Base-by-base conservation (phyloP, 2,329 filamentous ascomycete species). In the Pseudogymnoascus sp. region DNA sequence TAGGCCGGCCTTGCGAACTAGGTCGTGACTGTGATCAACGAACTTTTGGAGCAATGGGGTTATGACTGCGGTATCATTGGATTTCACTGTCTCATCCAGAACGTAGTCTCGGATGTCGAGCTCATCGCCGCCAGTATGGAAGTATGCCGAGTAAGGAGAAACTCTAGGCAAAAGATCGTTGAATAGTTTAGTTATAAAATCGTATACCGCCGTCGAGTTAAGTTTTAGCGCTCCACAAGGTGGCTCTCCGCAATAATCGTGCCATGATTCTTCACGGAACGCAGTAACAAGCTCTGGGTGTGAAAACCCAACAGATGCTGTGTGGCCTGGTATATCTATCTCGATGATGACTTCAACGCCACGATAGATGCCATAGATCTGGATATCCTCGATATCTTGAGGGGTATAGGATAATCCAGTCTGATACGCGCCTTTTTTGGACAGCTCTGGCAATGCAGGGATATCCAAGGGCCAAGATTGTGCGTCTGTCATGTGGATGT, bases 41-140 rank as follows among this genome's bases (percentile, higher is more conserved):
- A 96, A 91, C 64, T 82, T 84, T 73, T 96, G 90, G 73, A 96
- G 82, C 21, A 95, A 80, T 1, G 91, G 90, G 71, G 84, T 82
- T 38, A 96, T 78, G 13, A 93, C 81, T 1, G 78, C 75, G 0
- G 80, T 78, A 62, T 86, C 78, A 72, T 88, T 91, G 33, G 87
- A 89, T 5, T 80, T 75, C 38, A 96, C 85, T 0, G 84, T 88
- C 4, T 87, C 83, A 72, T 96, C 91, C 10, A 93, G 82, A 42
- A 79, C 79, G 71, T 91, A 93, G 62, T 87, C 84, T 70, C 93
- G 87, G 66, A 80, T 80, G 75, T 95, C 93, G 66, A 96, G 85
- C 78, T 96, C 92, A 71, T 96, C 92, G 63, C 92, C 92, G 50
- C 92, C 92, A 0, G 89, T 89, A 76, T 96, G 91, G 79, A 93